Base-by-base conservation (phyloP, 495 filamentous ascomycete species). In the Hypoxylon lenormandii region DNA sequence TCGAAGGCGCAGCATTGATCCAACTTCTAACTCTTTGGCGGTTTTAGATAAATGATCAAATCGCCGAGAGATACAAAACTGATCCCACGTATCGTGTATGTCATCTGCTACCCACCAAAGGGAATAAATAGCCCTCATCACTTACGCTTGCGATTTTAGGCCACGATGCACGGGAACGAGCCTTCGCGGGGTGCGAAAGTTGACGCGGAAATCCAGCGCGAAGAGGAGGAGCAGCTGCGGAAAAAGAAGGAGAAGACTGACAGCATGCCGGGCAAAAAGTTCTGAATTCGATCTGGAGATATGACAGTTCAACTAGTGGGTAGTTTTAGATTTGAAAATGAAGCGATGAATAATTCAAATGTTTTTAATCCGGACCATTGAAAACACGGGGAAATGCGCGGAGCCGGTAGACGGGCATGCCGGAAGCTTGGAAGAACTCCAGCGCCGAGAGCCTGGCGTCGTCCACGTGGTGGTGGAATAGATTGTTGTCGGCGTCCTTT, bases 141-240 rank as follows among this genome's bases (percentile, higher is more conserved):
- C 66, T 69, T 13, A 57, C 21, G 19, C 28, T 37, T 21, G 10
- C 38, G 1, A 37, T 13, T 12, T 16, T 38, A 93, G 89, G 91
- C 90, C n/a, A 85, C 80, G 23, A 73, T 84, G 63, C 89, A 93
- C 64, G 90, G 91, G 6, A 89, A 92, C 64, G 76, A 88, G 72
- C 91, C 91, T 7, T 90, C 87, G 7, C 85, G 81, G 66, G 90
- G 91, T 1, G 91, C 90, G 7, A 79, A 89, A 78, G 86, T 91
- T 48, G 91, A 94, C 74, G 86, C 85, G 7, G 82, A 91, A 74
- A 73, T 94, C 15, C 80, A 90, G 75, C 81, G 80, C 3, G 90
- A 92, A 42, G 91, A 94, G 51, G 88, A 90, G 75, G 85, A 87
- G 76, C 74, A 81, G 36, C 57, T 93, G 42, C 84, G 74, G 56